These are phyloP conservation scores for Globisporangium cystogenes DNA, from an alignment of 352 stramenopile species.

Conservation along the genomic window DNA sequence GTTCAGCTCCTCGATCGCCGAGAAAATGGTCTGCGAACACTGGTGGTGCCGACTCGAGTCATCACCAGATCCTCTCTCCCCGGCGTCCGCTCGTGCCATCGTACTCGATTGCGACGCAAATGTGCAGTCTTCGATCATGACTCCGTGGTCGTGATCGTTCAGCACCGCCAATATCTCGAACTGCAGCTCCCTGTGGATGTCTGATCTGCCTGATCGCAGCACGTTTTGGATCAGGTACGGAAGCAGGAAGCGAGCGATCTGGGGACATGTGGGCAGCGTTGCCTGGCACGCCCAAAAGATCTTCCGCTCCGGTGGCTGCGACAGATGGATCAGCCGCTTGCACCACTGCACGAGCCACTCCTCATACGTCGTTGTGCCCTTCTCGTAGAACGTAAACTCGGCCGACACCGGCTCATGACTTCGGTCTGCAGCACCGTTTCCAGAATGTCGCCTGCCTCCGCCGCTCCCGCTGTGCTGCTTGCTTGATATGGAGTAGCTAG, in stretches of 20 bases:
- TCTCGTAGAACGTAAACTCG: conserved; percentile 71
- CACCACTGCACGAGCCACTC: conserved; percentile 82
- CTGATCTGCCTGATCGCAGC: conserved; percentile 50
- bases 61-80: conserved; percentile 25
- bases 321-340: conserved; percentile 65
- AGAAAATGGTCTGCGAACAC: conserved; percentile 82
- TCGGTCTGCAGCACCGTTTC: conserved; percentile 15
- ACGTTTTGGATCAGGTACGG: conserved; percentile 87
- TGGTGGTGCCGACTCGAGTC: conserved; percentile 79
- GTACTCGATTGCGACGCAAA: conserved; percentile 14
- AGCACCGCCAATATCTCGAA: conserved; percentile 79
- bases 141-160: conserved; percentile 54
- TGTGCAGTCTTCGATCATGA: conserved; percentile 49
- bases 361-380: conserved; percentile 68
- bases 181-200: conserved; percentile 69
- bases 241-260: conserved; percentile 76
- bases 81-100: conserved; percentile 3
- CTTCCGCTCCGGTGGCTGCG: conserved; percentile 76
- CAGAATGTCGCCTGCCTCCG: conserved; percentile 11
- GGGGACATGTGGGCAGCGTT: conserved; percentile 53
- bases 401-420: conserved; percentile 18
- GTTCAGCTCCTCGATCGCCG: conserved; percentile 83
- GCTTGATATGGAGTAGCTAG: conserved; percentile 58
- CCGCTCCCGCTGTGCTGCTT: conserved; percentile 7
- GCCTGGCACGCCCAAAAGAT: conserved; percentile 72